Percentiles rank a stretch among this genome's conserved stretches.
Evolutionary conservation across 75 land plant genomes (phyloP).

Genomic region (Cupressus sempervirens): DNA sequence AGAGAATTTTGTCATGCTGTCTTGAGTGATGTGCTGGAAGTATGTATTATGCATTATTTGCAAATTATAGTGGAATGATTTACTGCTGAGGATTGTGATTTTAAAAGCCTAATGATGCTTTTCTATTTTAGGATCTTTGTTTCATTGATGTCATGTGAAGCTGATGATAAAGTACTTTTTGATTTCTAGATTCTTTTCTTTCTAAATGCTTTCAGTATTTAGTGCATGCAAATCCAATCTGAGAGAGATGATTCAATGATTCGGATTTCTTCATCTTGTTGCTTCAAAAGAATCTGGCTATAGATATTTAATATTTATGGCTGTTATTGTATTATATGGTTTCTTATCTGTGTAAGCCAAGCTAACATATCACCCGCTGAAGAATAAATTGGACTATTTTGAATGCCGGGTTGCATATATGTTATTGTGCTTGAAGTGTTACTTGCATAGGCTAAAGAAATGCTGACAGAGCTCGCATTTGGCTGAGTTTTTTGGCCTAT

Average conservation of each 20-base stretch:
- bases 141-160: background rate
- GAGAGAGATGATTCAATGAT: background rate
- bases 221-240: background rate
- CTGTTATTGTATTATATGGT: background rate
- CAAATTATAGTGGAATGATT: background rate
- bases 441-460: background rate
- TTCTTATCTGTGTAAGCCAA: background rate
- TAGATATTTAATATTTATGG: background rate
- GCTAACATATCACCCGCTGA: background rate
- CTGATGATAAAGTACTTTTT: background rate
- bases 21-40: slow-evolving; percentile 55
- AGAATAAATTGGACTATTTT: background rate
- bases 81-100: background rate
- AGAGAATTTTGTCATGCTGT: slow-evolving; percentile 19
- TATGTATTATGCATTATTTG: slow-evolving; percentile 11
- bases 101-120: background rate
- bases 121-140: background rate
- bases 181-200: background rate
- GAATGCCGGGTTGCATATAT: background rate
- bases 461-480: background rate
- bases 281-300: background rate
- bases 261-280: background rate
- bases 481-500: background rate
- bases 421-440: background rate
- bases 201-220: background rate